These are phyloP conservation scores for Candida sanyaensis DNA, from an alignment of 1,139 yeast genomes.

Conservation along the genomic window DNA sequence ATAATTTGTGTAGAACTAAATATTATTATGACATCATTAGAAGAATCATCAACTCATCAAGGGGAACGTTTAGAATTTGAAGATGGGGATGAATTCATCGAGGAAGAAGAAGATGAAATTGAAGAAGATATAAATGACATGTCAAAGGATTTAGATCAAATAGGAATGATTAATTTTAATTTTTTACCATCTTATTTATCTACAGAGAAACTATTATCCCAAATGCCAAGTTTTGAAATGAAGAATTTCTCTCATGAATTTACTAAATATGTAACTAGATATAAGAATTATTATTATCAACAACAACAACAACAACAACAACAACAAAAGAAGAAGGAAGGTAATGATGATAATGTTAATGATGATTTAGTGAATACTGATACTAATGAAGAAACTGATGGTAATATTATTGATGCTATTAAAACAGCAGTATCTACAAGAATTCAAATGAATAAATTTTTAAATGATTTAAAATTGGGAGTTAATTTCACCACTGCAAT, in stretches of 20 bases:
- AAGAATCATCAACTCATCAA: neutral
- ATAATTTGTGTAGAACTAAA: neutral
- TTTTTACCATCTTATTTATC: slow-evolving; percentile 10
- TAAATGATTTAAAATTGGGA: slow-evolving; percentile 54
- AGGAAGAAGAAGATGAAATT: neutral
- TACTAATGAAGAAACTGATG: slow-evolving; percentile 30
- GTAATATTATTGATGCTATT: slow-evolving; percentile 29
- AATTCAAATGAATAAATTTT: slow-evolving; percentile 50
- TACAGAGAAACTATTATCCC: slow-evolving; percentile 20
- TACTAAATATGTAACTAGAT: slow-evolving; percentile 29
- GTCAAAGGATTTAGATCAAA: slow-evolving; percentile 46
- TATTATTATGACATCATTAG: neutral
- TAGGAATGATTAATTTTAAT: slow-evolving; percentile 39
- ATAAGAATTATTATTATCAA: slow-evolving; percentile 17
- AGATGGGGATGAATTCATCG: neutral
- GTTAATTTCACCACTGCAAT: slow-evolving; percentile 53
- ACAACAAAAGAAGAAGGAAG: slow-evolving; percentile 1
- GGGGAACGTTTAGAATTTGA: neutral
- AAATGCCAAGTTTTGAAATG: slow-evolving; percentile 26
- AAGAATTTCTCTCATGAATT: slow-evolving; percentile 33
- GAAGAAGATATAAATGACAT: slow-evolving; percentile 30
- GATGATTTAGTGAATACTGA: slow-evolving; percentile 13
- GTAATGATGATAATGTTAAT: slow-evolving; percentile 18
- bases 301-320: neutral
- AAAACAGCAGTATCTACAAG: slow-evolving; percentile 43